Evolutionary conservation across 768 basidiomycete genomes (phyloP), one percentile per base, ranked within the genome.

Genomic region (Auricularia cornea): DNA sequence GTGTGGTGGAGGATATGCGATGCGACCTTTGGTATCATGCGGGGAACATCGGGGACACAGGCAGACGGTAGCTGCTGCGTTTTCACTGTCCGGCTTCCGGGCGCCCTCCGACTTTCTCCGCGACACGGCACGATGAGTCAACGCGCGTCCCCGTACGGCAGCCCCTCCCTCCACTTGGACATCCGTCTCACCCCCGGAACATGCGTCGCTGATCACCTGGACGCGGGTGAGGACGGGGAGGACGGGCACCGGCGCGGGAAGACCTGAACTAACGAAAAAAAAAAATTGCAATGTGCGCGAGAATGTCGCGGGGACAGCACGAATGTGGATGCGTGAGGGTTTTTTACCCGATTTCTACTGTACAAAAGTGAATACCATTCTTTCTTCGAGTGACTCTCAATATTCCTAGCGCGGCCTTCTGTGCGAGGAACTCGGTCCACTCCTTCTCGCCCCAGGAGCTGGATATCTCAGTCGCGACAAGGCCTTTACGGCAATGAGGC

Each of bases 1-100:
- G 88, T 89, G 66, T 86, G 85, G 65, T 91, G 84, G 35, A 93
- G 76, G 60, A 93, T 79, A 60, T 87, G 84, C n/a, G 85, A 87
- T 32, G 89, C 86, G 76, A 89, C 86, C 75, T 91, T 90, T 60
- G 91, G 90, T 70, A 94, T 77, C 91, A 93, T 93, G 28, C 11
- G 26, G 65, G 29, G 44, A 48, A 20, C 44, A 48, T 48, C 44
- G 44, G 44, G 16, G 6, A 18, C 44, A 18, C 23, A 31, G 59
- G 38, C 30, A 10, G 11, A 20, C 5, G 23, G 20, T 18, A 20
- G 6, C 6, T 8, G 44, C 20, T 23, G 20, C 44, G 44, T 48
- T 48, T 48, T 48, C 23, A 38, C 35, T 38, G 35, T 38, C 35
- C 35, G 35, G 35, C 44, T 20, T 23, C 16, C n/a, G n/a, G n/a